These are phyloP conservation scores for Irpex sp. DNA, from an alignment of 1,284 basidiomycete genomes.

Conservation along the genomic window DNA sequence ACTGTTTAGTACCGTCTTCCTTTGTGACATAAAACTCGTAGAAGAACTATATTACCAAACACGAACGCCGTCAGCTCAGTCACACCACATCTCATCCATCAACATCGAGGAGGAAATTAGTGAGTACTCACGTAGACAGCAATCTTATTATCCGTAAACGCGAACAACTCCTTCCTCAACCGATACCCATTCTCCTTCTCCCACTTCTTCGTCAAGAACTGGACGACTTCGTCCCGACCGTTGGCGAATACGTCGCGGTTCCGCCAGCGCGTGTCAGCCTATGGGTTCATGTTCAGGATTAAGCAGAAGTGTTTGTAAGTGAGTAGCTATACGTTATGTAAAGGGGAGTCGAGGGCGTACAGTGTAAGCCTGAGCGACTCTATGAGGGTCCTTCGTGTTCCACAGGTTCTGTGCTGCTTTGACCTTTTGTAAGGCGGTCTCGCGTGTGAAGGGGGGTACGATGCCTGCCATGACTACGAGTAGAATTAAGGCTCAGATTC, in stretches of 20 bases:
- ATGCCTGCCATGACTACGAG: slow-evolving; percentile 34
- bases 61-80: not conserved
- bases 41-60: slow-evolving; percentile 56
- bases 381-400: slow-evolving; percentile 40
- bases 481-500: too few species aligned
- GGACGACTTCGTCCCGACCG: slow-evolving; percentile 55
- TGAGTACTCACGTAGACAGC: slow-evolving; percentile 53
- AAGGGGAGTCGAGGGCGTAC: too few species aligned
- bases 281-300: too few species aligned
- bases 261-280: slow-evolving; percentile 60
- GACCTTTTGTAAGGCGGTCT: slow-evolving; percentile 41
- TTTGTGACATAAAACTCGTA: slow-evolving; percentile 60
- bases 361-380: slow-evolving; percentile 58
- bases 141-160: slow-evolving; percentile 66
- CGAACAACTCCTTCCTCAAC: slow-evolving; percentile 66
- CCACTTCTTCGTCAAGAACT: slow-evolving; percentile 67
- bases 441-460: slow-evolving; percentile 40
- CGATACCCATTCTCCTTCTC: slow-evolving; percentile 52
- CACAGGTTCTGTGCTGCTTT: slow-evolving; percentile 42
- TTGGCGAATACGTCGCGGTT: slow-evolving; percentile 63
- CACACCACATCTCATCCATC: not conserved
- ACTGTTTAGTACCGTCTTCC: slow-evolving; percentile 47
- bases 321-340: too few species aligned
- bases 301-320: too few species aligned
- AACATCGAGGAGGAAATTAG: too few species aligned